Evolutionary conservation across 139 green algal genomes (phyloP), one percentile per base, ranked within the genome.

Genomic region (Auxenochlorella pyrenoidosa): DNA sequence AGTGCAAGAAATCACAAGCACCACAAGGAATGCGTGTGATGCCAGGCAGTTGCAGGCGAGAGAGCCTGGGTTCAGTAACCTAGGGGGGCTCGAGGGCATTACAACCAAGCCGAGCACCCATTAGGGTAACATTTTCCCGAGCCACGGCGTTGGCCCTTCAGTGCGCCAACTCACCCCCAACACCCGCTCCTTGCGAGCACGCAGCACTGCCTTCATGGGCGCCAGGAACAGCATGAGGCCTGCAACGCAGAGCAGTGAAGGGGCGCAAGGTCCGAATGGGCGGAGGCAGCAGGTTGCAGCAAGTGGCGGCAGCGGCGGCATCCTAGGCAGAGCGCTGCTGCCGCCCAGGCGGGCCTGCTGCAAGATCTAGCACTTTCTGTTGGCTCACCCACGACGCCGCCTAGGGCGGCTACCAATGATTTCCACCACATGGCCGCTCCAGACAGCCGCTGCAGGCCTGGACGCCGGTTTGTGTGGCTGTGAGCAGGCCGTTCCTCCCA

Each of bases 111-210:
- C n/a, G n/a, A n/a, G n/a, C n/a, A n/a, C n/a, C n/a, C n/a, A n/a
- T n/a, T n/a, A n/a, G n/a, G n/a, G n/a, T n/a, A n/a, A n/a, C n/a
- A n/a, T n/a, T n/a, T n/a, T n/a, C n/a, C n/a, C n/a, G 54, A 13
- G 10, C 18, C 10, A 22, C 54, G 2, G 15, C 54, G 16, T 24
- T 22, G 54, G 10, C 54, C 54, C 54, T 24, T 2, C 54, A 54
- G 10, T 24, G 16, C 15, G 2, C 54, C 18, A 22, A 8, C 54
- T 63, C 54, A 90, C 88, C 75, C 88, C 88, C 26, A 91, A 43
- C 38, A 84, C 77, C n/a, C 84, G 76, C 40, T 91, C 88, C 34
- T 51, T 83, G 44, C 88, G 32, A 13, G 88, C 88, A 59, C 83
- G 73, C 1, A 91, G 59, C 51, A 91, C 65, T 26, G 88, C 88